phyloP scores from a whole-genome alignment of 106 monocot genomes.

The Platanthera guangdongensis region DNA sequence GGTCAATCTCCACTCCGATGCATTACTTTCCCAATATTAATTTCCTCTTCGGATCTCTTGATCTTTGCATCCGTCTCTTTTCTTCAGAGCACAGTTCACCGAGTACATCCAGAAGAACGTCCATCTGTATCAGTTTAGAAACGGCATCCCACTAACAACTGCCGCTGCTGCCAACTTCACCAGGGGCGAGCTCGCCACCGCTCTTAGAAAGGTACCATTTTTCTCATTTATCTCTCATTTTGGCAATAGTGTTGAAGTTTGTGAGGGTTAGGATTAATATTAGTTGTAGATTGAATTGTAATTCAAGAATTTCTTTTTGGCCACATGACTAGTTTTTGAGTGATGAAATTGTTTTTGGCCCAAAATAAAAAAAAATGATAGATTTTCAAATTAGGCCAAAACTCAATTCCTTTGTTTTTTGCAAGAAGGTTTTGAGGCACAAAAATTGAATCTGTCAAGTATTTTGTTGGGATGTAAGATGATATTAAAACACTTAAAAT shows the following conservation, averaged over 20 bases:
- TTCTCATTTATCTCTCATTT: neutral
- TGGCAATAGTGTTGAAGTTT: neutral
- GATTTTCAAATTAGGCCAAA: too few relatives aligned
- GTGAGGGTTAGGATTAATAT: conserved; percentile 3
- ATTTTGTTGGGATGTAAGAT: too few relatives aligned
- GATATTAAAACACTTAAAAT: too few relatives aligned
- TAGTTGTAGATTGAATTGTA: neutral
- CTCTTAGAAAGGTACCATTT: conserved; percentile 69
- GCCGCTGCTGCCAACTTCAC: conserved; percentile 86
- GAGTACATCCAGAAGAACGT: conserved; percentile 98
- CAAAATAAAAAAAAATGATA: too few relatives aligned
- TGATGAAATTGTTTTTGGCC: too few relatives aligned
- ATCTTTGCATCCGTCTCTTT: neutral
- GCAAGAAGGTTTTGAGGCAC: too few relatives aligned
- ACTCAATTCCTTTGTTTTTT: too few relatives aligned
- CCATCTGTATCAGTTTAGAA: conserved; percentile 87
- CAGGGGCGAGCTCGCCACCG: conserved; percentile 87
- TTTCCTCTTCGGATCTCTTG: conserved; percentile 1
- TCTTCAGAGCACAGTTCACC: conserved; percentile 83
- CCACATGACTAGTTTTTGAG: too few relatives aligned
- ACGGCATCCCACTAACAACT: conserved; percentile 80
- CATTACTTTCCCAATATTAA: neutral
- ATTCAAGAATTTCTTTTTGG: neutral
- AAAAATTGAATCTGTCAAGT: too few relatives aligned
- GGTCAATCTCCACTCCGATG: conserved; percentile 22